phyloP scores from a whole-genome alignment of 225 moss, liverwort and hornwort genomes.

The Neckera pumila region DNA sequence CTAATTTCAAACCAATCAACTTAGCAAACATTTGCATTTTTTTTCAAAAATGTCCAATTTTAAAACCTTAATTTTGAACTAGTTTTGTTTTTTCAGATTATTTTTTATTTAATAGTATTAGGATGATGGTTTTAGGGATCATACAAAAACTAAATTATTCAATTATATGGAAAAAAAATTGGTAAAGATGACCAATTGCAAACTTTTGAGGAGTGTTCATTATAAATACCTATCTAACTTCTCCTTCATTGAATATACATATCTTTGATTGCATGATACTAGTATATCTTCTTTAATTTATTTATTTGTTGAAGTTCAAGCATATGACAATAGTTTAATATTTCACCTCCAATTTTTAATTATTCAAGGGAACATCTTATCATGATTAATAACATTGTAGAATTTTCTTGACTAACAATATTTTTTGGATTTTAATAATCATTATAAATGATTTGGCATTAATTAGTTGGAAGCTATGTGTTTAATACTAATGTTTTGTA shows the following conservation, averaged over 20 bases:
- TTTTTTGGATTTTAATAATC: neutral
- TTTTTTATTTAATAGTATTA: neutral
- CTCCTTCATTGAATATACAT: neutral
- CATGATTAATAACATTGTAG: neutral
- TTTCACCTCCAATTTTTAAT: neutral
- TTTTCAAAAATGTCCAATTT: neutral
- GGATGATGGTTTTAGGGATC: neutral
- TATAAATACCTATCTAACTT: too few relatives aligned
- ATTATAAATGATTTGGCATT: neutral
- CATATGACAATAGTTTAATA: neutral
- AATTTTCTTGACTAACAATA: neutral
- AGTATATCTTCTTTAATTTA: neutral
- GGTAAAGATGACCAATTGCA: neutral
- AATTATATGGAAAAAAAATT: neutral
- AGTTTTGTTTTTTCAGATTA: accelerated
- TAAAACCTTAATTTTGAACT: neutral
- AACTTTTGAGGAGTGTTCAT: neutral
- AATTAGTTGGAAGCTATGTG: neutral
- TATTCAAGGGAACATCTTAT: neutral
- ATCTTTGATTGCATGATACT: neutral
- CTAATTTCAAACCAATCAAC: neutral
- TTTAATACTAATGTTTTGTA: neutral
- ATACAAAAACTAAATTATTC: neutral
- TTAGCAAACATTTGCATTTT: neutral
- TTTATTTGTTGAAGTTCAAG: neutral